A percentile compares a stretch with the other conserved stretches of the same genome.
These are phyloP conservation scores for Ganoderma boninense DNA, from an alignment of 1,284 basidiomycete genomes.

Conservation along the genomic window DNA sequence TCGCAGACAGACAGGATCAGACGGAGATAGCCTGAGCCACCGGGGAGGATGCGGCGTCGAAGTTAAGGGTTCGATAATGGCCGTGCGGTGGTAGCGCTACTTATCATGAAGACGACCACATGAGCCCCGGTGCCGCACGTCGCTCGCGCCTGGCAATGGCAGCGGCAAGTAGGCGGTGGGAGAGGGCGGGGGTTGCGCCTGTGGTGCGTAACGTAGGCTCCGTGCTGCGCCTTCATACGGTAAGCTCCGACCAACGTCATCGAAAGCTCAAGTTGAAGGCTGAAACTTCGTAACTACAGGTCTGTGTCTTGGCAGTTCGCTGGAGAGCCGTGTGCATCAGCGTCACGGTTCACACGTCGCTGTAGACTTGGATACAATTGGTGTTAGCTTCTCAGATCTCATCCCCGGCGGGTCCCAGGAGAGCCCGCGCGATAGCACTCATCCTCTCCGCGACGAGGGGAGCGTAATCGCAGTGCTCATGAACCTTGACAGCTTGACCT, in stretches of 20 bases:
- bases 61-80: neutral
- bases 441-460: neutral
- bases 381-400: neutral
- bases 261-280: neutral
- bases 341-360: neutral
- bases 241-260: neutral
- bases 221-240: neutral
- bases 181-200: neutral
- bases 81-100: neutral
- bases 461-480: slow-evolving; percentile 5
- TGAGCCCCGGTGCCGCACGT: neutral
- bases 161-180: neutral
- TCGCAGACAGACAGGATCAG: neutral
- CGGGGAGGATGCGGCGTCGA: neutral
- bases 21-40: neutral
- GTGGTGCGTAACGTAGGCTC: neutral
- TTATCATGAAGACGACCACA: neutral
- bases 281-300: neutral
- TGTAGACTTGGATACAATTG: neutral
- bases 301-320: neutral
- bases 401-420: neutral
- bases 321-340: too few relatives aligned
- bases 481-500: neutral
- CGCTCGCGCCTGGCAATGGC: neutral
- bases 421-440: neutral